Conservation (phyloP, 2,329 filamentous ascomycete species). For the Cladorrhinum sp. region DNA sequence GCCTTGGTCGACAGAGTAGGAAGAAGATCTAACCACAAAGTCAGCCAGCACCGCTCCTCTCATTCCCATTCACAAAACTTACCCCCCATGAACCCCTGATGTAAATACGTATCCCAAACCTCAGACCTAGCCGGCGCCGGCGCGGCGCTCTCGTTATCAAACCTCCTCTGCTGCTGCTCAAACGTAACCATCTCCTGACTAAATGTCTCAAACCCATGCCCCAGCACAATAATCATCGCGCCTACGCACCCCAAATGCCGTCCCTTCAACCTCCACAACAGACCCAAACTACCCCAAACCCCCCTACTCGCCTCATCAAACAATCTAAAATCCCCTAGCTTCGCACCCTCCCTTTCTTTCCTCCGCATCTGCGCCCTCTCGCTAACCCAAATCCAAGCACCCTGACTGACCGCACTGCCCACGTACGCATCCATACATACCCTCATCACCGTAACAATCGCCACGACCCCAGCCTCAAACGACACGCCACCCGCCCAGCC, state of each 20-base stretch:
- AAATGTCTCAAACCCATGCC: slow-evolving; percentile 39
- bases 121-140: slow-evolving; percentile 35
- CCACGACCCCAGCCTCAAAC: slow-evolving; percentile 37
- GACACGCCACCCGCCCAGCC: slow-evolving; percentile 26
- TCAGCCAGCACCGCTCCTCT: neutral
- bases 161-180: slow-evolving; percentile 29
- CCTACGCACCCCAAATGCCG: slow-evolving; percentile 38
- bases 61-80: neutral
- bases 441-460: slow-evolving; percentile 37
- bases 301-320: slow-evolving; percentile 40
- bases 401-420: slow-evolving; percentile 37
- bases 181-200: slow-evolving; percentile 39
- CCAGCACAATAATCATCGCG: slow-evolving; percentile 35
- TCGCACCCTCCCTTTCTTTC: slow-evolving; percentile 29
- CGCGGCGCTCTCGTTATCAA: slow-evolving; percentile 22
- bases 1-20: slow-evolving; percentile 37
- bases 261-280: slow-evolving; percentile 36
- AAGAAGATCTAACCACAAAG: slow-evolving; percentile 15
- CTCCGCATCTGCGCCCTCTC: slow-evolving; percentile 33
- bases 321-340: slow-evolving; percentile 38
- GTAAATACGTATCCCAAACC: slow-evolving; percentile 35
- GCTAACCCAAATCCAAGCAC: slow-evolving; percentile 41
- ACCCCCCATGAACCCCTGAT: slow-evolving; percentile 20
- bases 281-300: slow-evolving; percentile 34
- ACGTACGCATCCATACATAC: slow-evolving; percentile 37